These are phyloP conservation scores for Dentiscutata heterogama DNA, from an alignment of 371 early-diverging fungal genomes.

Conservation along the genomic window DNA sequence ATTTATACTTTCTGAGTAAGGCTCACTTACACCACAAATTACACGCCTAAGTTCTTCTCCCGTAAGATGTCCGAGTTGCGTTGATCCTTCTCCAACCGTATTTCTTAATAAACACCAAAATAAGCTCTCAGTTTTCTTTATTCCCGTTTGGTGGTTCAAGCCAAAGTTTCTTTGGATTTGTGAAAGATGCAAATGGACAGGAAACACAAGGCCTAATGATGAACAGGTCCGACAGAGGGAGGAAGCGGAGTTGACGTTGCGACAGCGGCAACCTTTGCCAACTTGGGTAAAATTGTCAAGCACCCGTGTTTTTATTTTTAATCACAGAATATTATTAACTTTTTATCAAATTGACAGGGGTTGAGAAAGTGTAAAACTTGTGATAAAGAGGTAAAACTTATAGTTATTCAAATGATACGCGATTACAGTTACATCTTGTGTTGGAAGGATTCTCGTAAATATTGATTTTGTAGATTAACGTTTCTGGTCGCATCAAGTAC, in stretches of 20 bases:
- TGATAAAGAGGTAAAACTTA: neutral
- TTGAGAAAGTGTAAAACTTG: neutral
- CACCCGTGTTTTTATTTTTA: neutral
- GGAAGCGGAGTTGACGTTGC: neutral
- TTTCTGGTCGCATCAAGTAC: constrained; percentile 2
- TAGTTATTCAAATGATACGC: neutral
- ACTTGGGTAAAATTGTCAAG: constrained; percentile 2
- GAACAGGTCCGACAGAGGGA: neutral
- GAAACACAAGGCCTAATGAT: constrained; percentile 1
- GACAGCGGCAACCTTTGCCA: neutral
- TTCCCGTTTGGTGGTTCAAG: neutral
- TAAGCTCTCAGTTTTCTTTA: constrained; percentile 21
- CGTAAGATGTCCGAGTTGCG: constrained; percentile 24
- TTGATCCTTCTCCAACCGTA: constrained; percentile 20
- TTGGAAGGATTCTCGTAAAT: neutral
- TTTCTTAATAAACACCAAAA: neutral
- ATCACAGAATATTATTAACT: neutral
- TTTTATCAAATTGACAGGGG: neutral
- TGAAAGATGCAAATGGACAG: constrained; percentile 16
- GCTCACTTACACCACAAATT: constrained; percentile 3
- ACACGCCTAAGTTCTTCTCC: neutral
- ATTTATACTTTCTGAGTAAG: neutral
- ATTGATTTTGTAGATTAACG: constrained; percentile 11
- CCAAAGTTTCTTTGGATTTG: constrained; percentile 28
- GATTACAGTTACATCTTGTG: neutral